phyloP scores from a whole-genome alignment of 2,329 filamentous ascomycete genomes.

The Fonsecaea nubica region DNA sequence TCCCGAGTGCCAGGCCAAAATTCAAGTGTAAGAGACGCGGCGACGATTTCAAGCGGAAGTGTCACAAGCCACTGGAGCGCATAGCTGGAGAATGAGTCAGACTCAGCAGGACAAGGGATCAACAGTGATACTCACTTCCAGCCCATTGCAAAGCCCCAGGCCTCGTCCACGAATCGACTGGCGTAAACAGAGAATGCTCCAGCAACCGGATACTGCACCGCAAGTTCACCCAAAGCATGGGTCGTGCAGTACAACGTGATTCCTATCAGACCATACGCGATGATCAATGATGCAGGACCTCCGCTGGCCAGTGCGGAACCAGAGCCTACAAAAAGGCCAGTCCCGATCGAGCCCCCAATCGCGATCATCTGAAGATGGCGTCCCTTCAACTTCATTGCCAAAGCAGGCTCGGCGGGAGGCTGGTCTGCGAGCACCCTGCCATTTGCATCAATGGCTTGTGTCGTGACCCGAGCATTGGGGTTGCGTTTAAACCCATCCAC shows the following conservation, averaged over 20 bases:
- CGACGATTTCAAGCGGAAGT: constrained; percentile 83
- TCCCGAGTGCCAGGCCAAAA: constrained; percentile 70
- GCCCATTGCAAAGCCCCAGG: constrained; percentile 94
- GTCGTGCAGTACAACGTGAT: constrained; percentile 90
- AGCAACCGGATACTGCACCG: constrained; percentile 87
- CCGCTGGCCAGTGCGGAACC: constrained; percentile 72
- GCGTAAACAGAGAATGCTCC: constrained; percentile 92
- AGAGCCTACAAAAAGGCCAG: constrained; percentile 85
- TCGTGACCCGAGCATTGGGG: constrained; percentile 49
- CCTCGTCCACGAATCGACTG: constrained; percentile 89
- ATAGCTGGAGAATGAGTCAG: constrained; percentile 63
- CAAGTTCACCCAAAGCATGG: constrained; percentile 88
- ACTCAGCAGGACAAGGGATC: background rate
- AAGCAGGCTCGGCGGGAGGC: constrained; percentile 69
- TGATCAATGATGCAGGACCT: constrained; percentile 76
- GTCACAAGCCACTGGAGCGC: constrained; percentile 86
- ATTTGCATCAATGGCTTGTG: constrained; percentile 55
- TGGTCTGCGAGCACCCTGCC: constrained; percentile 69
- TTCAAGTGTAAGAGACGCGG: constrained; percentile 80
- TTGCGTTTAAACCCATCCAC: constrained; percentile 54
- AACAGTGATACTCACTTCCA: constrained; percentile 71
- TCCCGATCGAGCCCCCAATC: constrained; percentile 79
- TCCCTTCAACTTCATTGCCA: constrained; percentile 79
- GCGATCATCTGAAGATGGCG: constrained; percentile 97
- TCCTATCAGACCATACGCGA: constrained; percentile 79